Evolutionary conservation across 495 filamentous ascomycete genomes (phyloP).

Genomic region (Penicillium arizonense): DNA sequence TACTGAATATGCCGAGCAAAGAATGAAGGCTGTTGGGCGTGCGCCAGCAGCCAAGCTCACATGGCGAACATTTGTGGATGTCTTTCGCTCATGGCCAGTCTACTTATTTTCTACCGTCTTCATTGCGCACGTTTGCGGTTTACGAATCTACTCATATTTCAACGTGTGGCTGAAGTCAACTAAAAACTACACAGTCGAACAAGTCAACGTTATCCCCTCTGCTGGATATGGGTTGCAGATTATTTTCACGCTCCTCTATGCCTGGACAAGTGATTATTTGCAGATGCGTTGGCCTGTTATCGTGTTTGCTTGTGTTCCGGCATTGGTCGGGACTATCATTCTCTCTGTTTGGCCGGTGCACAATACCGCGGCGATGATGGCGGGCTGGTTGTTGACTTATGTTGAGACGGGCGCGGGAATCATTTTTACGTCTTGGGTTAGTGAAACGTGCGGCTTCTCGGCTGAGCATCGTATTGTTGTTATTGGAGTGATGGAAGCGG

Average conservation of each 20-base stretch:
- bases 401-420: constrained; percentile 15
- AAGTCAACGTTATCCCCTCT: constrained; percentile 40
- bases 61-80: constrained; percentile 5
- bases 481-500: constrained; percentile 4
- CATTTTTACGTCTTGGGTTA: constrained; percentile 21
- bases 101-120: constrained; percentile 12
- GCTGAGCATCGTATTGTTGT: constrained; percentile 5
- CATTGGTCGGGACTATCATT: constrained; percentile 18
- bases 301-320: constrained; percentile 14
- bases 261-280: constrained; percentile 17
- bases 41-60: constrained; percentile 20
- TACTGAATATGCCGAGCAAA: constrained; percentile 18
- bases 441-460: constrained; percentile 8
- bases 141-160: constrained; percentile 22
- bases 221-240: constrained; percentile 20
- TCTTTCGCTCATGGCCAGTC: constrained; percentile 15
- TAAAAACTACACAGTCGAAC: constrained; percentile 41
- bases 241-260: constrained; percentile 24
- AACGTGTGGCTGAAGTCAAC: constrained; percentile 38
- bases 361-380: constrained; percentile 25
- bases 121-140: constrained; percentile 17
- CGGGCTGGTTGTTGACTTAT: constrained; percentile 21
- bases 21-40: constrained; percentile 45
- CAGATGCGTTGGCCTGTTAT: constrained; percentile 18
- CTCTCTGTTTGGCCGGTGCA: constrained; percentile 21